Evolutionary conservation across 768 basidiomycete species (phyloP), one percentile per base, ranked within the genome.

Genomic region (Tricholoma furcatifolium): DNA sequence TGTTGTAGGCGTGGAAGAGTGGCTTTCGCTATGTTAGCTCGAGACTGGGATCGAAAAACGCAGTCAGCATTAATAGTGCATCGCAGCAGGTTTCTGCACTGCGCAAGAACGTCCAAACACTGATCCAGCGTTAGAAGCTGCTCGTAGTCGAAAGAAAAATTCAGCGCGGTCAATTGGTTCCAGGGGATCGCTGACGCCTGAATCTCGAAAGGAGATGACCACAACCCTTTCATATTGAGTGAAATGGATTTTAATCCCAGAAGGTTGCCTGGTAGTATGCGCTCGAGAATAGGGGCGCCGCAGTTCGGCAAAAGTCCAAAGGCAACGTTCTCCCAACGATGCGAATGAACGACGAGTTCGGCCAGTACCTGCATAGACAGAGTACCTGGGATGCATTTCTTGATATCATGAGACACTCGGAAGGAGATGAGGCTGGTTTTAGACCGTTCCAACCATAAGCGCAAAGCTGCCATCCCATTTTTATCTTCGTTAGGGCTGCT

Each of bases 391-490:
- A 46, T 20, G 18, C 52, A 60, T 6, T 57, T 60, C 9, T 48
- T 15, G 12, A 66, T 62, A 12, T 57, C 39, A 54, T 72, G 68
- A 10, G 52, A 47, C 15, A 75, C 46, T 27, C 65, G 65, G 47
- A 74, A 53, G 23, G 65, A 70, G 31, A 77, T 64, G 3, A 68
- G 65, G 49, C 61, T 61, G 34, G 55, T 64, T 47, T 62, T 62
- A 9, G 77, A 79, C 14, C 68, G 67, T 24, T 61, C 44, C 43
- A 79, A 60, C 74, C 75, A 79, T 6, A 63, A 44, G 23, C 63
- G 47, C 62, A 74, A 57, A 3, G 59, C 51, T 18, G 51, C 53
- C 44, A 71, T 54, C 36, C 64, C 50, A 43, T 62, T 46, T 17
- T 56, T 43, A 34, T 60, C 53, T 20, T 59, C 50, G 18, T 41